phyloP scores from a whole-genome alignment of 345 rosid species.

The Bretschneidera sinensis region DNA sequence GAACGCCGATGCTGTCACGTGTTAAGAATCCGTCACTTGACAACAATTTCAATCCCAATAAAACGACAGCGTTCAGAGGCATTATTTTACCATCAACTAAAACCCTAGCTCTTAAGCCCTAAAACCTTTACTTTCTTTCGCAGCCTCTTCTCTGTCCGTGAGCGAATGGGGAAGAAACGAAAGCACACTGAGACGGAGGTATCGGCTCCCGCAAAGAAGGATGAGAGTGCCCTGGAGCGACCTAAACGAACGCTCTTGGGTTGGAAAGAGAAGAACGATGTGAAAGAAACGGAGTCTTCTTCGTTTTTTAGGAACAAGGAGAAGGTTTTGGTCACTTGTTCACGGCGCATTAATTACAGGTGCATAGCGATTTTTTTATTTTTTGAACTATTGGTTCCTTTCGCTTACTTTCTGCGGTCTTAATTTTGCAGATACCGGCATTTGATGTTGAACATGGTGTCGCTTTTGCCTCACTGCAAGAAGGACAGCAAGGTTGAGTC shows the following conservation, averaged over 20 bases:
- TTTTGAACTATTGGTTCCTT: neutral
- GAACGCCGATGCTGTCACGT: no score
- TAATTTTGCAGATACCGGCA: constrained; percentile 65
- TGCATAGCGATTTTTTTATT: constrained; percentile 13
- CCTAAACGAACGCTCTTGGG: constrained; percentile 77
- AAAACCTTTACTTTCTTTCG: no score
- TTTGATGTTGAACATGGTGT: constrained; percentile 90
- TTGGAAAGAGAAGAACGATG: constrained; percentile 66
- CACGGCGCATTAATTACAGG: constrained; percentile 95
- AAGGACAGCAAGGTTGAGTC: constrained; percentile 92
- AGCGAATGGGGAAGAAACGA: constrained; percentile 70
- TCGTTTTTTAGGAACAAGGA: constrained; percentile 79
- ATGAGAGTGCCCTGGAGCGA: constrained; percentile 51
- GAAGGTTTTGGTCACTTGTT: constrained; percentile 89
- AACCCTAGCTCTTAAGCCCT: no score
- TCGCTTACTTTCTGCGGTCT: no score
- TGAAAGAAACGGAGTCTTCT: constrained; percentile 17
- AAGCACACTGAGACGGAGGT: constrained; percentile 57
- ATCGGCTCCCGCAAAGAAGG: constrained; percentile 38
- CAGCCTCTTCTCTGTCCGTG: no score
- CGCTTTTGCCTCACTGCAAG: constrained; percentile 91
- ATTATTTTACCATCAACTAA: no score
- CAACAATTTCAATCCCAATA: no score
- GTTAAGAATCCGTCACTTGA: no score
- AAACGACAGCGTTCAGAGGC: no score